These are phyloP conservation scores for Pseudocercospora fijiensis DNA, from an alignment of 2,329 filamentous ascomycete genomes.

Conservation along the genomic window DNA sequence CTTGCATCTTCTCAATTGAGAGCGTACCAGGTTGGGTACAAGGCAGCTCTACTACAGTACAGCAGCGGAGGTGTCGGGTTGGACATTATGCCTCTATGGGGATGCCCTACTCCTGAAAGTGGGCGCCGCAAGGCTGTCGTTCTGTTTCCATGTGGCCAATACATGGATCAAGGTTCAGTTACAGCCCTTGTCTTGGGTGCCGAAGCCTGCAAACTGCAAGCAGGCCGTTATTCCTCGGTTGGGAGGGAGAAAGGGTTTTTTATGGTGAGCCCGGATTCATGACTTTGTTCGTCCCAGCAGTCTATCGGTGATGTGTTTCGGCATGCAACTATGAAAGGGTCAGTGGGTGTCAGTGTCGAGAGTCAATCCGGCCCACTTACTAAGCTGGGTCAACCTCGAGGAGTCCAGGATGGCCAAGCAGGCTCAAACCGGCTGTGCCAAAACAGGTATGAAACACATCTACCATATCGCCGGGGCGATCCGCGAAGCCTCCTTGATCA, in stretches of 20 bases:
- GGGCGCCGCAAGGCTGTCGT: conserved; percentile 4
- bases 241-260: not conserved
- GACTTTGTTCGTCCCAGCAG: conserved; percentile 47
- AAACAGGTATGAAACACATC: conserved; percentile 97
- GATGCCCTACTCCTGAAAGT: not conserved
- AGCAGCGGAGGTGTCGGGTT: not conserved
- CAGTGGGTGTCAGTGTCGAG: conserved; percentile 15
- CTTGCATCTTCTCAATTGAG: not conserved
- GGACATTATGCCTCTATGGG: not conserved
- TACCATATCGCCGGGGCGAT: conserved; percentile 89
- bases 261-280: not conserved
- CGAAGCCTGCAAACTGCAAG: not conserved
- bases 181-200: not conserved
- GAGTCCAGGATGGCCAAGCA: conserved; percentile 74
- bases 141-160: conserved; percentile 16
- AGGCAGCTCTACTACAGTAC: not conserved
- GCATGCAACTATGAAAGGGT: conserved; percentile 43
- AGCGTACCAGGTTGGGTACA: not conserved
- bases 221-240: not conserved
- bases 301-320: conserved; percentile 63
- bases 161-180: not conserved
- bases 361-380: conserved; percentile 48
- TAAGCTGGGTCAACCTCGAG: conserved; percentile 85
- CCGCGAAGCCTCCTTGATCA: conserved; percentile 79
- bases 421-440: conserved; percentile 80